Percentiles rank a stretch among this genome's conserved stretches.
Conservation (phyloP, 2,329 filamentous ascomycete genomes). For the Myrmaecium sp. region DNA sequence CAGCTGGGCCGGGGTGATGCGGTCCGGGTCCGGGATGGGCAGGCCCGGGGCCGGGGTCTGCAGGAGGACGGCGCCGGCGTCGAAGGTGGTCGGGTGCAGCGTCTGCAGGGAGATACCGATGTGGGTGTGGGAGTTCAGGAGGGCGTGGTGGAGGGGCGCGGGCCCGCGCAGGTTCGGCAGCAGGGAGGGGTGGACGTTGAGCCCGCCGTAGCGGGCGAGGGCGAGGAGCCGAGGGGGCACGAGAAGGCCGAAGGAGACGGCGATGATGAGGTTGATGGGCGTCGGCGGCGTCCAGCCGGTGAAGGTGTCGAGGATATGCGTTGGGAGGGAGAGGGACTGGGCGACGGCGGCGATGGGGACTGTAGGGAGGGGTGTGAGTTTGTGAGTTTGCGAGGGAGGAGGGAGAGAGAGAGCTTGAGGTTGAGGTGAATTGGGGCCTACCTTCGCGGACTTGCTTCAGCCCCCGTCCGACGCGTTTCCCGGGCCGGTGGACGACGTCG, state of each 20-base stretch:
- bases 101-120: conserved; percentile 82
- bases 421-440: conserved; percentile 17
- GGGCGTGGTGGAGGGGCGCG: conserved; percentile 72
- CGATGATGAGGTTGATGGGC: conserved; percentile 61
- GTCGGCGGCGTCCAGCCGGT: conserved; percentile 46
- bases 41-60: conserved; percentile 43
- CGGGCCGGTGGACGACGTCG: conserved; percentile 68
- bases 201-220: conserved; percentile 59
- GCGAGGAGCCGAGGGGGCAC: conserved; percentile 62
- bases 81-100: conserved; percentile 58
- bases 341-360: conserved; percentile 56
- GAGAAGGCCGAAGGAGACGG: conserved; percentile 87
- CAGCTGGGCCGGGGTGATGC: conserved; percentile 33
- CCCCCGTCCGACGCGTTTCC: conserved; percentile 62
- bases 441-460: conserved; percentile 51
- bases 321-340: conserved; percentile 41
- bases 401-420: conserved; percentile 2
- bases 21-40: conserved; percentile 29
- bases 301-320: conserved; percentile 70
- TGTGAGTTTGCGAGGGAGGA: not conserved
- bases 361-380: conserved; percentile 17
- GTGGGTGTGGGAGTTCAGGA: conserved; percentile 41
- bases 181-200: conserved; percentile 88
- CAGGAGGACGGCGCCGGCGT: conserved; percentile 58
- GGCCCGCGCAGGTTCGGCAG: conserved; percentile 75